Conservation (phyloP, 306 rosid species). For the Leucaena leucocephala region DNA sequence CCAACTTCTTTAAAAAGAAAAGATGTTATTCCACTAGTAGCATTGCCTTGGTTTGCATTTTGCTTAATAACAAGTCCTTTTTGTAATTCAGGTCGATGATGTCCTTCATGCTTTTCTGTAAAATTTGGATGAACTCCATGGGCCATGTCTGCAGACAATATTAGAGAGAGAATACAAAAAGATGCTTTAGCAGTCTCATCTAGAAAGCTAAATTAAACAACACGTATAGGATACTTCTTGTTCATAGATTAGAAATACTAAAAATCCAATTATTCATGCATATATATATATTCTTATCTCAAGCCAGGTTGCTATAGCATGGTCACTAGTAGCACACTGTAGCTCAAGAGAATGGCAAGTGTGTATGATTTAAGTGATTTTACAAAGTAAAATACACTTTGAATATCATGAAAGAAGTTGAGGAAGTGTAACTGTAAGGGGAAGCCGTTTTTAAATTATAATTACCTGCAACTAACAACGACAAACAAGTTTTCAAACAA, state of each 20-base stretch:
- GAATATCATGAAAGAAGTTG: neutral
- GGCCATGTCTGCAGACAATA: constrained; percentile 99
- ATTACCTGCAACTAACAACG: neutral
- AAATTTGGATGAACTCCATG: constrained; percentile 98
- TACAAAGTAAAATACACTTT: neutral
- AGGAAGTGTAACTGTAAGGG: neutral
- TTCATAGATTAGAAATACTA: neutral
- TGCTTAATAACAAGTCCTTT: constrained; percentile 92
- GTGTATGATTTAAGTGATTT: neutral
- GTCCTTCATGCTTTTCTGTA: constrained; percentile 89
- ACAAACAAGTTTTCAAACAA: neutral
- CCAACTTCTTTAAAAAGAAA: constrained; percentile 90
- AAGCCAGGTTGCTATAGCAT: neutral
- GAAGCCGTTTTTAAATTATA: neutral
- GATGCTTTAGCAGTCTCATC: constrained; percentile 38
- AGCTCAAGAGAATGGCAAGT: neutral
- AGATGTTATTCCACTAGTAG: constrained; percentile 87
- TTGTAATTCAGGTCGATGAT: constrained; percentile 86
- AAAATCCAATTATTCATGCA: constrained; percentile 19
- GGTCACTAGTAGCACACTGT: neutral
- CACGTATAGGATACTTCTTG: neutral
- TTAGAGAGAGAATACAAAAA: constrained; percentile 38
- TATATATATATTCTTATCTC: constrained; percentile 6
- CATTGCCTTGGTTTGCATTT: constrained; percentile 96
- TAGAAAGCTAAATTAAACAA: constrained; percentile 21